Conservation (phyloP, 1,139 yeast genomes). For the Debaryomyces fabryi region DNA sequence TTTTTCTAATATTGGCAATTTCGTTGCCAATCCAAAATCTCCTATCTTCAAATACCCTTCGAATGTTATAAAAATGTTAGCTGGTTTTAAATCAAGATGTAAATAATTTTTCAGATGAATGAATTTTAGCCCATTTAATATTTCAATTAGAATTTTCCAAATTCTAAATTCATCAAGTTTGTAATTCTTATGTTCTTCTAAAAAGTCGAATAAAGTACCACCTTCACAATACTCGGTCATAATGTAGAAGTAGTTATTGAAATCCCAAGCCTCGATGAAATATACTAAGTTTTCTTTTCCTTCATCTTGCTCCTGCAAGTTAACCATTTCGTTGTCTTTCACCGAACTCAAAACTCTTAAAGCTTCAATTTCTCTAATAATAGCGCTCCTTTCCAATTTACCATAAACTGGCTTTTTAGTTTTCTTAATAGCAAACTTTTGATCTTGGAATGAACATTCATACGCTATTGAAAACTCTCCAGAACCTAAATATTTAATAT, state of each 20-base stretch:
- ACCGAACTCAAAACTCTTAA: constrained; percentile 45
- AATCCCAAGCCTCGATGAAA: constrained; percentile 87
- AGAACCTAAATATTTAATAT: constrained; percentile 70
- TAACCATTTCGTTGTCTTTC: constrained; percentile 37
- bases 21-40: constrained; percentile 66
- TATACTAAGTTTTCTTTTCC: constrained; percentile 81
- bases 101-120: constrained; percentile 77
- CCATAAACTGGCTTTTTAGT: constrained; percentile 59
- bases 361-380: constrained; percentile 47
- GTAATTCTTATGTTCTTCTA: constrained; percentile 71
- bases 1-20: constrained; percentile 56
- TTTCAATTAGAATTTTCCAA: constrained; percentile 91
- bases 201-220: constrained; percentile 81
- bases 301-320: constrained; percentile 60
- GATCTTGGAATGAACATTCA: constrained; percentile 66
- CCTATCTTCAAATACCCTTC: constrained; percentile 91
- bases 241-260: constrained; percentile 71
- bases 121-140: constrained; percentile 74
- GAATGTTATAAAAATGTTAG: constrained; percentile 89
- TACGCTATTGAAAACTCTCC: constrained; percentile 92
- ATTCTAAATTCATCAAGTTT: constrained; percentile 96
- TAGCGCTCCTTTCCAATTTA: constrained; percentile 39
- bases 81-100: constrained; percentile 92
- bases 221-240: constrained; percentile 97
- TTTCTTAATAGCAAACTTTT: constrained; percentile 83